Conservation (phyloP, 768 basidiomycete species). For the Sporobolomyces roseus region DNA sequence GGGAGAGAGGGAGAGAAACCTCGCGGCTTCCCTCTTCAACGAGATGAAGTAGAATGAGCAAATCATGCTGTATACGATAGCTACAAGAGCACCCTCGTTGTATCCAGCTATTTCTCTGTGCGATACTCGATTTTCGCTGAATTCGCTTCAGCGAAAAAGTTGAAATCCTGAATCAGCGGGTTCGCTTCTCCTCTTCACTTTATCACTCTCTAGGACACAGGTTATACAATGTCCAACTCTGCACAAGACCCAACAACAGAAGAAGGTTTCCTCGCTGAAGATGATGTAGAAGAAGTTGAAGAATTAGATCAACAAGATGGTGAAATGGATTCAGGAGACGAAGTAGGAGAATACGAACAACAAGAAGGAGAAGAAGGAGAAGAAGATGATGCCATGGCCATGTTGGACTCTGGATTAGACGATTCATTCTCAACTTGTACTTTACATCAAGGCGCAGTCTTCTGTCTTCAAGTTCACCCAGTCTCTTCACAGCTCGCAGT, state of each 20-base stretch:
- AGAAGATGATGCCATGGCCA: constrained; percentile 50
- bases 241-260: background rate
- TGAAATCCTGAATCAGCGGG: no score
- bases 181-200: no score
- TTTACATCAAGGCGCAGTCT: constrained; percentile 70
- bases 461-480: constrained; percentile 78
- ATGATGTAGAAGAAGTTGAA: constrained; percentile 59
- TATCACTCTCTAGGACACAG: background rate
- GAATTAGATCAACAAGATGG: constrained; percentile 9
- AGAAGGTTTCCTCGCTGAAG: constrained; percentile 29
- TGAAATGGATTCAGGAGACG: constrained; percentile 61
- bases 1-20: background rate
- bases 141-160: no score
- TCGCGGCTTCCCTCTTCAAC: background rate
- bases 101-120: no score
- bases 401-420: constrained; percentile 38
- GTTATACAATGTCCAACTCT: background rate
- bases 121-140: no score
- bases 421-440: constrained; percentile 49
- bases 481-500: constrained; percentile 69
- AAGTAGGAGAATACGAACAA: constrained; percentile 49
- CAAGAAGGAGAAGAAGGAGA: constrained; percentile 65
- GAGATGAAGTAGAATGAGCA: no score
- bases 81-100: no score
- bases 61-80: no score